phyloP scores from a whole-genome alignment of 78 protist genomes.

The Polysphondylium violaceum region DNA sequence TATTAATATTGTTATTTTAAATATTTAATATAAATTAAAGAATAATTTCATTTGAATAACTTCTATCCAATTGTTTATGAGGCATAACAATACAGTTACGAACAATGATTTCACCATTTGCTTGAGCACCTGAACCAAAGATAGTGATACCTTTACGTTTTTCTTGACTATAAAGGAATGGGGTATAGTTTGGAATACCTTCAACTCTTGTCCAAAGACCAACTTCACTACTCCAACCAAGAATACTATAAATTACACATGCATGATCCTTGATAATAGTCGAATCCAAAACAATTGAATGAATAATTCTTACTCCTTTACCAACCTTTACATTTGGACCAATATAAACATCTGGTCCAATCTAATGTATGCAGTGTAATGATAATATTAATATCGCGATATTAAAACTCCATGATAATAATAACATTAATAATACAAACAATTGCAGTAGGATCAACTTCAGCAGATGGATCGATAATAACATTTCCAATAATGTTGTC shows the following conservation, averaged over 20 bases:
- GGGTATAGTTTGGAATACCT: conserved; percentile 72
- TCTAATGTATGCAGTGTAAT: neutral
- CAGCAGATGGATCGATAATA: conserved; percentile 78
- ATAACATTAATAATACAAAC: neutral
- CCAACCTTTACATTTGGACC: conserved; percentile 85
- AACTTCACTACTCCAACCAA: conserved; percentile 75
- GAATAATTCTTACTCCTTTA: conserved; percentile 80
- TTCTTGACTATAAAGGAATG: conserved; percentile 60
- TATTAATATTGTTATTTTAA: too few species aligned
- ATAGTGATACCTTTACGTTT: conserved; percentile 79
- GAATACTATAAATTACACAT: conserved; percentile 74
- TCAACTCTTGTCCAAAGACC: conserved; percentile 86
- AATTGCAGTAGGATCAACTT: conserved; percentile 74
- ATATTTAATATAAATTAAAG: conserved; percentile 67
- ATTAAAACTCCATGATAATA: neutral
- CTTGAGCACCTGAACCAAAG: conserved; percentile 79
- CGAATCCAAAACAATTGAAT: conserved; percentile 78
- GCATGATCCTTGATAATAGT: conserved; percentile 75
- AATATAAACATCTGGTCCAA: conserved; percentile 82
- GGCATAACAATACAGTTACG: conserved; percentile 84
- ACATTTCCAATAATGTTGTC: conserved; percentile 75
- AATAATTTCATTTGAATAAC: conserved; percentile 70
- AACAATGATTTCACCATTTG: conserved; percentile 65
- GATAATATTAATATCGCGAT: neutral
- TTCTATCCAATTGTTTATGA: conserved; percentile 75